phyloP scores from a whole-genome alignment of 495 filamentous ascomycete species.

The Glonium stellatum region DNA sequence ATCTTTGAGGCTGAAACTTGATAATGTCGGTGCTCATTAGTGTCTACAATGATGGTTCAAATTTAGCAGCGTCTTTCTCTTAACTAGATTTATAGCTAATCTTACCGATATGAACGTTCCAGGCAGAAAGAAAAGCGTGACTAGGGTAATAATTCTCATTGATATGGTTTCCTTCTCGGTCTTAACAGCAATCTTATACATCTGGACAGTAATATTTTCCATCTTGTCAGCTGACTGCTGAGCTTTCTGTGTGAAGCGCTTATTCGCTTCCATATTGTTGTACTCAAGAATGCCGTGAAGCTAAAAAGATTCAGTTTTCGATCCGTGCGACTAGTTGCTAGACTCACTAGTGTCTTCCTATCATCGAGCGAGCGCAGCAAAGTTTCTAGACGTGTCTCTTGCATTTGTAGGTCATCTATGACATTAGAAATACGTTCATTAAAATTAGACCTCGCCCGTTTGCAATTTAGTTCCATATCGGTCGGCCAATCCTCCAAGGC shows the following conservation, averaged over 20 bases:
- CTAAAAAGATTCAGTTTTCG: constrained; percentile 17
- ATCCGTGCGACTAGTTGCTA: not conserved
- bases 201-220: constrained; percentile 31
- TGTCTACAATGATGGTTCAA: constrained; percentile 15
- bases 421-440: constrained; percentile 21
- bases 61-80: too few relatives aligned
- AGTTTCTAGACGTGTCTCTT: constrained; percentile 27
- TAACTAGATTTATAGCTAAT: not conserved
- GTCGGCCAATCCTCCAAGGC: not conserved
- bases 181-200: constrained; percentile 24
- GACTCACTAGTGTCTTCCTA: constrained; percentile 29
- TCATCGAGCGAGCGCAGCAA: constrained; percentile 29
- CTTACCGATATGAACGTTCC: constrained; percentile 42
- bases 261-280: constrained; percentile 31
- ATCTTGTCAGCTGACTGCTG: constrained; percentile 33
- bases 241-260: constrained; percentile 30
- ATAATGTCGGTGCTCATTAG: constrained; percentile 34
- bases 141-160: constrained; percentile 41
- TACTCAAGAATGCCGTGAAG: constrained; percentile 32
- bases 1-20: constrained; percentile 16
- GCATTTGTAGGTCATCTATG: constrained; percentile 29
- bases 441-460: constrained; percentile 23
- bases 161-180: constrained; percentile 26
- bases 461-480: too few relatives aligned
- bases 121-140: constrained; percentile 42